These are phyloP conservation scores for Kernera saxatilis DNA, from an alignment of 345 rosid genomes.

Conservation along the genomic window DNA sequence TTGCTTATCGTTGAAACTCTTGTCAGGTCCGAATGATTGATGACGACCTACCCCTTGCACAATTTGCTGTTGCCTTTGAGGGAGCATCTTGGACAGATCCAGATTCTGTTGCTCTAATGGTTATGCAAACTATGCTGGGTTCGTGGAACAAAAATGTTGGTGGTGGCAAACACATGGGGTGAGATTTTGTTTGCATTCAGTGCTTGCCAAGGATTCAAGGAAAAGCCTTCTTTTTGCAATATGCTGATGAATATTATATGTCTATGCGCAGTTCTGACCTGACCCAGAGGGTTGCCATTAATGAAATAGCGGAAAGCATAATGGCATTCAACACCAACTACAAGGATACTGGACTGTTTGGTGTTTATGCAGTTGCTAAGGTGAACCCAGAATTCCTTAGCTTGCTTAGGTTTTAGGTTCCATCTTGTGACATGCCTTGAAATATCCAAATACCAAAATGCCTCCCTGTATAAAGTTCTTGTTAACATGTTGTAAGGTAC, in stretches of 20 bases:
- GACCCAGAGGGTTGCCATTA: conserved; percentile 72
- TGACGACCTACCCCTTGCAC: conserved; percentile 94
- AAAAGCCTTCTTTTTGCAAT: background rate
- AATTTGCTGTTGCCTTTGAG: conserved; percentile 92
- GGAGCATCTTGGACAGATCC: conserved; percentile 99
- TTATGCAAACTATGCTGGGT: conserved; percentile 98
- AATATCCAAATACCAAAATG: background rate
- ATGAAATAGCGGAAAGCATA: conserved; percentile 94
- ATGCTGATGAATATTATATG: conserved; percentile 21
- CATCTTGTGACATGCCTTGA: background rate
- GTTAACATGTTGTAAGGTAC: background rate
- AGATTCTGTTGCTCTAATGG: conserved; percentile 92
- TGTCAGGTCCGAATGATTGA: conserved; percentile 87
- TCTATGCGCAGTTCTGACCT: conserved; percentile 65
- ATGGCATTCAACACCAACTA: conserved; percentile 99
- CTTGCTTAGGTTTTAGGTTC: too few species aligned
- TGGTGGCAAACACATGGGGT: conserved; percentile 99
- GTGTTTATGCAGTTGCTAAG: conserved; percentile 97
- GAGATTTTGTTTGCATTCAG: conserved; percentile 21
- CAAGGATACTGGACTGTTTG: conserved; percentile 96
- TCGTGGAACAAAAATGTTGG: conserved; percentile 85
- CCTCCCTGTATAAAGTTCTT: background rate
- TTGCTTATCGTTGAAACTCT: background rate
- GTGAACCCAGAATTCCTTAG: conserved; percentile 33
- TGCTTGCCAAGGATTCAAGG: background rate